A percentile compares a stretch with the other conserved stretches of the same genome.
phyloP scores from a whole-genome alignment of 257 asterid genomes.

The Eucommia ulmoides region DNA sequence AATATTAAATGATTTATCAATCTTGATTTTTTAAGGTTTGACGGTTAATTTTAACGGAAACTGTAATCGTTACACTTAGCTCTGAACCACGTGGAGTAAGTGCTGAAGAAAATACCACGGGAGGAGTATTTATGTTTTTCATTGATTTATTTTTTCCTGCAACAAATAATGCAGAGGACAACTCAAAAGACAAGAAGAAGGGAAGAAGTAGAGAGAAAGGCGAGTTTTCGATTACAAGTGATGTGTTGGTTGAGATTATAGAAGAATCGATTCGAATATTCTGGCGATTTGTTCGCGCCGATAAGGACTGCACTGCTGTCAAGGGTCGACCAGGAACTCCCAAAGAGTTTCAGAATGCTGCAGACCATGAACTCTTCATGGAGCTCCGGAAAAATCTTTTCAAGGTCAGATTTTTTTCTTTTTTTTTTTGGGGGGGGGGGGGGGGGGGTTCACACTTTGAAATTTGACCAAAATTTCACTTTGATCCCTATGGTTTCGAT shows the following conservation, averaged over 20 bases:
- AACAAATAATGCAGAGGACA: slow-evolving; percentile 72
- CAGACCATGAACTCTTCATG: slow-evolving; percentile 36
- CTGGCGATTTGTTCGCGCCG: slow-evolving; percentile 78
- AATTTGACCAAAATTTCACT: too few relatives aligned
- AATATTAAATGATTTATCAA: too few relatives aligned
- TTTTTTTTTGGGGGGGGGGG: too few relatives aligned
- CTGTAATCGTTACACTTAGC: too few relatives aligned
- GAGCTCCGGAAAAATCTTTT: slow-evolving; percentile 48
- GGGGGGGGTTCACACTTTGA: too few relatives aligned
- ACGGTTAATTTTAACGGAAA: too few relatives aligned
- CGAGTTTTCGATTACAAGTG: slow-evolving; percentile 52
- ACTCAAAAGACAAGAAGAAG: slow-evolving; percentile 30
- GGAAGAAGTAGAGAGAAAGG: slow-evolving; percentile 18
- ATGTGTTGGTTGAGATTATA: slow-evolving; percentile 63
- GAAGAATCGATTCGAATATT: slow-evolving; percentile 89
- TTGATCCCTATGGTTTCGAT: too few relatives aligned
- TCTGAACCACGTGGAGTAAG: too few relatives aligned
- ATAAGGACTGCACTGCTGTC: slow-evolving; percentile 40
- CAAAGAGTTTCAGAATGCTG: slow-evolving; percentile 31
- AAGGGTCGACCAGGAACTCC: slow-evolving; percentile 28
- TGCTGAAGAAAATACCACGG: too few relatives aligned
- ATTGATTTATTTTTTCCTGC: too few relatives aligned
- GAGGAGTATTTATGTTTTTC: too few relatives aligned
- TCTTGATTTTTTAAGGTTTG: too few relatives aligned
- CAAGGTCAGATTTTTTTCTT: slow-evolving; percentile 38